Evolutionary conservation across 768 basidiomycete genomes (phyloP).

Genomic region (Boletus tylopilopsis): DNA sequence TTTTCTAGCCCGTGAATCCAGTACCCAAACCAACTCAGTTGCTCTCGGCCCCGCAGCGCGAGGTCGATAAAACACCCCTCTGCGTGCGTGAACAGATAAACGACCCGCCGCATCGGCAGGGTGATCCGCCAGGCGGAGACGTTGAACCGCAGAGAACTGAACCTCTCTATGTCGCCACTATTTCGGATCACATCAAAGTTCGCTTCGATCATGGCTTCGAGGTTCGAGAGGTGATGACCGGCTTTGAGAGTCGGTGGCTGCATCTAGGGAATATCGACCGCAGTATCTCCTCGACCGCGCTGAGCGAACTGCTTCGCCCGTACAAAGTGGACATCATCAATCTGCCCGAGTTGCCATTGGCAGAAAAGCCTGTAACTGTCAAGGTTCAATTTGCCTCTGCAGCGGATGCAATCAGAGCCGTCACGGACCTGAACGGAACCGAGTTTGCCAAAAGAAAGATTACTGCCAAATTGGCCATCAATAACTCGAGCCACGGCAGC

Average conservation of each 20-base stretch:
- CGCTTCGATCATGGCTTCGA: constrained; percentile 59
- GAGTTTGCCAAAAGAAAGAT: constrained; percentile 38
- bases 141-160: constrained; percentile 12
- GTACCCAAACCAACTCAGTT: not conserved
- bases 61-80: not conserved
- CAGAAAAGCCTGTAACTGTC: constrained; percentile 26
- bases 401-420: constrained; percentile 51
- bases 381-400: constrained; percentile 47
- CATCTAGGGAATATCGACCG: constrained; percentile 49
- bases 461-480: constrained; percentile 43
- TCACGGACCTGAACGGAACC: constrained; percentile 45
- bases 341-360: constrained; percentile 23
- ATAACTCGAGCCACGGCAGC: constrained; percentile 31
- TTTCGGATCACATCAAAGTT: constrained; percentile 55
- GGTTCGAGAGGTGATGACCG: constrained; percentile 54
- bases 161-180: constrained; percentile 26
- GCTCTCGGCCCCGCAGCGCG: not conserved
- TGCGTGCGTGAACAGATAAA: not conserved
- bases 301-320: constrained; percentile 38
- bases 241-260: constrained; percentile 67
- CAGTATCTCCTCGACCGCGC: constrained; percentile 27
- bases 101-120: not conserved
- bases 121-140: not conserved
- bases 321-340: constrained; percentile 43
- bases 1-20: not conserved